A percentile compares a stretch with the other conserved stretches of the same genome.
These are phyloP conservation scores for Rauvolfia tetraphylla DNA, from an alignment of 257 asterid genomes.

Conservation along the genomic window DNA sequence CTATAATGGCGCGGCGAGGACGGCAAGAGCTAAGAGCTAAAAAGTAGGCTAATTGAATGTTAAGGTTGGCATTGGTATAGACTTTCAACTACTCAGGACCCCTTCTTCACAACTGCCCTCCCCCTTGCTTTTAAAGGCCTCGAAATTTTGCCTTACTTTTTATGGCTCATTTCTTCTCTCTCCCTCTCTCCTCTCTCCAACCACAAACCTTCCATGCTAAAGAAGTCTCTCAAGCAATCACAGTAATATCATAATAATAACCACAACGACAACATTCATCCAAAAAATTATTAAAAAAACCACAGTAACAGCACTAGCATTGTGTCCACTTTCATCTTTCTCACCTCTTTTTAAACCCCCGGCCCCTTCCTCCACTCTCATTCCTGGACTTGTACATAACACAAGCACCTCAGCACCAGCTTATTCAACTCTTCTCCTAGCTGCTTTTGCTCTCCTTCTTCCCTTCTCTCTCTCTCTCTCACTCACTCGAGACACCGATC, in stretches of 20 bases:
- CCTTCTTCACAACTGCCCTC: slow-evolving; percentile 35
- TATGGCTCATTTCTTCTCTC: background rate
- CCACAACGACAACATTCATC: no score
- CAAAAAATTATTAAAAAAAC: no score
- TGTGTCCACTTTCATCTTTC: slow-evolving; percentile 13
- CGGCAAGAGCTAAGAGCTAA: slow-evolving; percentile 46
- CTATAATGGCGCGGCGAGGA: slow-evolving; percentile 33
- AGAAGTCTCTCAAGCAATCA: slow-evolving; percentile 24
- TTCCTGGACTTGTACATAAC: background rate
- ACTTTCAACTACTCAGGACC: slow-evolving; percentile 47
- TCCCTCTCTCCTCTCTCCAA: slow-evolving; percentile 16
- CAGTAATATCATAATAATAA: background rate
- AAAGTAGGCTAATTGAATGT: slow-evolving; percentile 86
- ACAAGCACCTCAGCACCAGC: background rate
- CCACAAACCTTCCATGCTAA: slow-evolving; percentile 44
- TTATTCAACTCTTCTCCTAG: no score
- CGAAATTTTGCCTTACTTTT: background rate
- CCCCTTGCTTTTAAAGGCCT: background rate
- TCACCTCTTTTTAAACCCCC: slow-evolving; percentile 56
- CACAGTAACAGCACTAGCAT: no score
- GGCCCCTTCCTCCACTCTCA: slow-evolving; percentile 18
- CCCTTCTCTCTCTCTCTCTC: slow-evolving; percentile 1
- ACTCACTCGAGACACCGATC: background rate
- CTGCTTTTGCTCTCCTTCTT: slow-evolving; percentile 4
- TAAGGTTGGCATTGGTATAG: slow-evolving; percentile 25